Percentiles rank a stretch among this genome's conserved stretches.
These are phyloP conservation scores for Podospora australis DNA, from an alignment of 495 filamentous ascomycete species.

Conservation along the genomic window DNA sequence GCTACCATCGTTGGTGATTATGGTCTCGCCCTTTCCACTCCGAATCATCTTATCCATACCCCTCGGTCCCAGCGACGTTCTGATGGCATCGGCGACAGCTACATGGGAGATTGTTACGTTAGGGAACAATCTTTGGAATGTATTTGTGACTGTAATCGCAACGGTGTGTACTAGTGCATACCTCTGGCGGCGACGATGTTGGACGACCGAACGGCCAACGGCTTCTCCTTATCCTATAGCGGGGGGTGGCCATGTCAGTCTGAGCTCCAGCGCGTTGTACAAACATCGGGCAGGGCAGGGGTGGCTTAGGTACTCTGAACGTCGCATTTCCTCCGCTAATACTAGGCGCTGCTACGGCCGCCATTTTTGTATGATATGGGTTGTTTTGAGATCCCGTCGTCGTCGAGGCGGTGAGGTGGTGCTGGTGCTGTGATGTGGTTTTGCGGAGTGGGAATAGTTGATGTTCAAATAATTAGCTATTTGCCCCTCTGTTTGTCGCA, in stretches of 20 bases:
- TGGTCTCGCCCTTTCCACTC: slow-evolving; percentile 90
- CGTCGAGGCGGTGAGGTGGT: slow-evolving; percentile 12
- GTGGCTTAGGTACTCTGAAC: slow-evolving; percentile 61
- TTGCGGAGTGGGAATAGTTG: background rate
- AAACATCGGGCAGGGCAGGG: no score
- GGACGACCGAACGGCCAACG: slow-evolving; percentile 80
- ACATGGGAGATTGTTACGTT: slow-evolving; percentile 1
- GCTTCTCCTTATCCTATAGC: slow-evolving; percentile 92
- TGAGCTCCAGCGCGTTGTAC: slow-evolving; percentile 5
- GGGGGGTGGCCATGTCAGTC: slow-evolving; percentile 35
- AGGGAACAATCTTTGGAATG: no score
- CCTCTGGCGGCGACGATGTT: slow-evolving; percentile 97
- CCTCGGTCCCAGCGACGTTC: slow-evolving; percentile 58
- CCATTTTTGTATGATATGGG: slow-evolving; percentile 45
- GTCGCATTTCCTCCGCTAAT: slow-evolving; percentile 58
- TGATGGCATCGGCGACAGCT: slow-evolving; percentile 96
- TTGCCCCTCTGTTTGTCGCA: slow-evolving; percentile 14
- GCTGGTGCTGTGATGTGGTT: no score
- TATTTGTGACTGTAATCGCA: no score
- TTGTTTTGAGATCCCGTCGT: background rate
- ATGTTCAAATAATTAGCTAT: slow-evolving; percentile 8
- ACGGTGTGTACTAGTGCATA: slow-evolving; percentile 39
- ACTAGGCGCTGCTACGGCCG: slow-evolving; percentile 50
- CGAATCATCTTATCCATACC: slow-evolving; percentile 99
- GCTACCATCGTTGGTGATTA: slow-evolving; percentile 98